Evolutionary conservation across 1,284 basidiomycete species (phyloP), one percentile per base, ranked within the genome.

Genomic region (Caloboletus inedulis): DNA sequence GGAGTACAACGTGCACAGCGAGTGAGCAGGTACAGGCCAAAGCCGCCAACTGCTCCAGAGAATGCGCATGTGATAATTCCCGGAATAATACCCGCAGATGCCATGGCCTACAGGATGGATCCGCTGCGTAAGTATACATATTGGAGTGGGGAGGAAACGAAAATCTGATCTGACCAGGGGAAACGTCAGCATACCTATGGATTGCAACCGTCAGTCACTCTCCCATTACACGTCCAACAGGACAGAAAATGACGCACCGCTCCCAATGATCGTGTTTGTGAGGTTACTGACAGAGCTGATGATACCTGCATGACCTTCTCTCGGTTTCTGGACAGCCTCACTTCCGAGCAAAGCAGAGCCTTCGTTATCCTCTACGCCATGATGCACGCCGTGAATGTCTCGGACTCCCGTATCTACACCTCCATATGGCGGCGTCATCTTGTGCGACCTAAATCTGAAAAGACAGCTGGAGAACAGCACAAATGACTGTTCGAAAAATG

Each of bases 11-110:
- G 81, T 1, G 96, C 97, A 65, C 91, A 95, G 12, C 90, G 73
- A 9, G 91, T 88, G 27, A 99, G 80, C 14, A 98, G 80, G 69
- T 97, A 94, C 3, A 99, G 75, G 7, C 96, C 97, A 60, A 97
- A 93, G 0, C 80, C 84, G 3, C 88, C 88, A 10, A 91, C 84
- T 8, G 71, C 70, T 6, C 90, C 96, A 36, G 91, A 98, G 59
- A 94, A 82, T n/a, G 89, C 58, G 62, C 97, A 96, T 30, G 93
- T 93, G 16, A 94, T 64, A 49, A 94, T 82, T 12, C 96, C 96
- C 3, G 94, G 91, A 50, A 95, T 79, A 50, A 95, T 72, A 9
- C 92, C 92, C 56, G 86, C 84, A 27, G 91, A 89, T 4, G 92
- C 91, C 78, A 95, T 83, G 29, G 89, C 90, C 82, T 92, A 25